A percentile compares a stretch with the other conserved stretches of the same genome.
phyloP scores from a whole-genome alignment of 2,329 filamentous ascomycete species.

The Colletotrichum caudatum region DNA sequence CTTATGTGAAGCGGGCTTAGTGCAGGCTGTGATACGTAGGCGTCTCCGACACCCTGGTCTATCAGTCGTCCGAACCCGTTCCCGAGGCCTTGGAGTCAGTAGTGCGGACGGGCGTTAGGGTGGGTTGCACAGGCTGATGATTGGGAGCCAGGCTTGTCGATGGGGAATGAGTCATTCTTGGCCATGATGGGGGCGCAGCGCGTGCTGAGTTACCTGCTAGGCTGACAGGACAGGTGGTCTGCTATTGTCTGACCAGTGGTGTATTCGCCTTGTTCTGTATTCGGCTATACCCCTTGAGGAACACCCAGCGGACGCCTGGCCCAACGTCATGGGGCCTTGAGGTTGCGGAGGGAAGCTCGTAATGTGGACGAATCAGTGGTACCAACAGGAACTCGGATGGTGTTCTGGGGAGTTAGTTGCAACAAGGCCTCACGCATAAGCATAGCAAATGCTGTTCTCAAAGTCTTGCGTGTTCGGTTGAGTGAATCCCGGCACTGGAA shows the following conservation, averaged over 20 bases:
- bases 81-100: slow-evolving; percentile 1
- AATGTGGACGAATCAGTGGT: neutral
- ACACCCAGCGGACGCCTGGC: neutral
- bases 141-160: slow-evolving; percentile 9
- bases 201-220: slow-evolving; percentile 31
- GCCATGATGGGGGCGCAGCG: slow-evolving; percentile 28
- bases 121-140: slow-evolving; percentile 19
- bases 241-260: neutral
- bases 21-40: slow-evolving; percentile 20
- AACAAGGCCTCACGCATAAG: neutral
- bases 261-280: neutral
- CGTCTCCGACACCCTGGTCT: slow-evolving; percentile 11
- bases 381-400: neutral
- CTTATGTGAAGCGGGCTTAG: slow-evolving; percentile 11
- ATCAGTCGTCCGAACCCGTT: slow-evolving; percentile 6
- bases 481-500: neutral
- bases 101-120: neutral
- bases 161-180: slow-evolving; percentile 37
- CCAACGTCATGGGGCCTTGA: neutral
- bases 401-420: neutral
- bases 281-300: neutral
- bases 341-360: slow-evolving; percentile 5
- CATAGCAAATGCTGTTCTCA: neutral
- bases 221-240: slow-evolving; percentile 7
- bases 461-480: neutral